Conservation (phyloP, 805 yeast genomes). For the Kuraishia piskuri region DNA sequence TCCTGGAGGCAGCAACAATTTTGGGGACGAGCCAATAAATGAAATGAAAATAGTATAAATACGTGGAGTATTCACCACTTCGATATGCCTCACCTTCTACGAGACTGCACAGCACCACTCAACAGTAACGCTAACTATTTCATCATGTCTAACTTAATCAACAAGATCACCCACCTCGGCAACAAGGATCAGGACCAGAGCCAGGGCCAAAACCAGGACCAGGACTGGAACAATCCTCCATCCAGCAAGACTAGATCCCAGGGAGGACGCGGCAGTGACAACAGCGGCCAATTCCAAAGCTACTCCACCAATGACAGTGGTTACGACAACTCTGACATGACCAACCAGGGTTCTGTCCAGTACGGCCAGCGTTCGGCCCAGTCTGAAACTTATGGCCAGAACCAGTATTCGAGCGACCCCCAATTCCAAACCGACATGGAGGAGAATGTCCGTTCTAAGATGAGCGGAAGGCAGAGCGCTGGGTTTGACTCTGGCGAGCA, state of each 20-base stretch:
- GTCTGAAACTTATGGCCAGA: neutral
- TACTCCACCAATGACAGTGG: neutral
- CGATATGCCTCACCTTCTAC: neutral
- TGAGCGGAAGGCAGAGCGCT: neutral
- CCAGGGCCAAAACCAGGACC: neutral
- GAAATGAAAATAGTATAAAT: too few species aligned
- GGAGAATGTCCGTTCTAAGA: neutral
- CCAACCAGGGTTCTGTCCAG: neutral
- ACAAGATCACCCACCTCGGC: neutral
- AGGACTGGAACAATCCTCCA: neutral
- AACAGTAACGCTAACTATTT: neutral
- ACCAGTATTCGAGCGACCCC: neutral
- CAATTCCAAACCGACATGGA: constrained; percentile 1
- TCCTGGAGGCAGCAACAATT: neutral
- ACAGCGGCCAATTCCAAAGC: neutral
- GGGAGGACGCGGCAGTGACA: neutral
- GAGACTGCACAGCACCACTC: neutral
- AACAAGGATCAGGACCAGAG: neutral
- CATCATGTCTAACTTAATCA: neutral
- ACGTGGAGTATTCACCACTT: neutral
- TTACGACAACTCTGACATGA: neutral
- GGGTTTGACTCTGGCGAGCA: neutral
- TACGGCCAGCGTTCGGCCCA: neutral
- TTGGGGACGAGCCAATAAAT: neutral
- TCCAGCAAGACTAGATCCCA: neutral